Evolutionary conservation across 768 basidiomycete genomes (phyloP), one percentile per base, ranked within the genome.

Genomic region (Ramaria sp.): DNA sequence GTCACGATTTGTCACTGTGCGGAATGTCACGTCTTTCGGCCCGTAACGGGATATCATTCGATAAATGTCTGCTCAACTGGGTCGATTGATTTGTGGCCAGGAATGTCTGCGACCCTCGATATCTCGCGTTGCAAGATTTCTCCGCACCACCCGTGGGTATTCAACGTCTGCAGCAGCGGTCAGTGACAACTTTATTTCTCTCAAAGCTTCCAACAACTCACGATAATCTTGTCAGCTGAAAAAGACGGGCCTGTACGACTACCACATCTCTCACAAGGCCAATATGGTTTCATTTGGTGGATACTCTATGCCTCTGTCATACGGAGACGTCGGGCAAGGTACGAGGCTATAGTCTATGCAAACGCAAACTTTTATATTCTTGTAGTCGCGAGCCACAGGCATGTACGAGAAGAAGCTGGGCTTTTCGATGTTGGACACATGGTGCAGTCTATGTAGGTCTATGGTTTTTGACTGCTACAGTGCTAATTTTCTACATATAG

Each of bases 341-440:
- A 56, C 57, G 77, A 64, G 12, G 36, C 47, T 54, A 52, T 10
- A 45, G n/a, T 32, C 28, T 12, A 10, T 20, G 20, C 30, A 34
- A 18, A 41, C 27, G 22, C 16, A 27, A 38, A 9, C 18, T 15
- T 47, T 44, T 36, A 34, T 50, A 30, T 1, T 10, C 45, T 41
- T 43, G 8, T 65, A 96, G 94, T 90, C 51, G 82, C 85, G 8
- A 92, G 89, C 61, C 95, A 99, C 68, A 80, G 85, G 43, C 86
- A 97, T 63, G 88, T 94, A 49, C 82, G 96, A 39, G 78, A 71
- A 12, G 77, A 76, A 34, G 88, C 79, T 0, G 93, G 93, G 0
- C 73, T 99, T 30, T 99, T 99, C 66, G 96, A 99, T 64, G 96
- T 99, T 25, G 90, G 90, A 20, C 96, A 99, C 68, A 99, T 99